Evolutionary conservation across 2,329 filamentous ascomycete species (phyloP).

Genomic region (Lecanicillium sp.): DNA sequence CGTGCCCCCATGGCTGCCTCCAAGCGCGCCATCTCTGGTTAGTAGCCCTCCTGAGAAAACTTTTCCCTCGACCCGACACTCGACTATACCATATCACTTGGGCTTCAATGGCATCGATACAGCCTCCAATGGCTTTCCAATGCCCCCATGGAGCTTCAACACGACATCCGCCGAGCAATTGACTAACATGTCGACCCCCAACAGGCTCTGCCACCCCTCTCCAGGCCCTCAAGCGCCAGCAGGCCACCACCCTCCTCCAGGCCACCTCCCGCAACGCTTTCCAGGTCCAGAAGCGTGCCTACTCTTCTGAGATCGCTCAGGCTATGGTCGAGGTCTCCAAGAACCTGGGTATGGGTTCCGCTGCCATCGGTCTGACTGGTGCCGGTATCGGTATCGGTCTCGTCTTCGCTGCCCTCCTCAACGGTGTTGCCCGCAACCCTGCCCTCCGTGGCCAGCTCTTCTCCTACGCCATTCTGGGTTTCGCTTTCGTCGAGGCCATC

Average conservation of each 20-base stretch:
- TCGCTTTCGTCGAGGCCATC: slow-evolving; percentile 90
- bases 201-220: slow-evolving; percentile 53
- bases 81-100: slow-evolving; percentile 1
- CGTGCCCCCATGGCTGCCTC: slow-evolving; percentile 56
- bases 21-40: slow-evolving; percentile 73
- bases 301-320: slow-evolving; percentile 82
- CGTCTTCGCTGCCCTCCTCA: slow-evolving; percentile 84
- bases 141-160: not conserved
- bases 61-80: slow-evolving; percentile 13
- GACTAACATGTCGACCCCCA: slow-evolving; percentile 23
- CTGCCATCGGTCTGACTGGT: slow-evolving; percentile 87
- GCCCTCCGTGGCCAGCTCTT: slow-evolving; percentile 92
- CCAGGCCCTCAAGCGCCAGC: slow-evolving; percentile 70
- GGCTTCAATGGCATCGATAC: not conserved
- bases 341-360: slow-evolving; percentile 83
- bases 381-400: slow-evolving; percentile 93
- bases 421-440: slow-evolving; percentile 89
- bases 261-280: slow-evolving; percentile 58
- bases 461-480: slow-evolving; percentile 89
- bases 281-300: slow-evolving; percentile 61
- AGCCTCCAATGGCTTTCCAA: slow-evolving; percentile 7
- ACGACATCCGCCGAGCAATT: slow-evolving; percentile 14
- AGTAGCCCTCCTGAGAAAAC: slow-evolving; percentile 28
- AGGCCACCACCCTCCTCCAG: slow-evolving; percentile 58
- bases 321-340: slow-evolving; percentile 86